Conservation (phyloP, 345 rosid genomes). For the Brassica napus region Da-Ae NC_063451.1:26101501-26102000, state of each 20-base stretch:
- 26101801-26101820: background rate
- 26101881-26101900: conserved; percentile 78
- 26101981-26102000: background rate
- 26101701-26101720: conserved; percentile 76
- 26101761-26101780: conserved; percentile 15
- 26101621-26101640: no score
- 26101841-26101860: conserved; percentile 56
- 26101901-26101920: conserved; percentile 66
- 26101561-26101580: conserved; percentile 1
- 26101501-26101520: conserved; percentile 77
- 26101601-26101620: background rate
- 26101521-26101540: conserved; percentile 78
- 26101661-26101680: conserved; percentile 63
- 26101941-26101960: background rate
- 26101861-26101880: conserved; percentile 69
- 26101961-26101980: background rate
- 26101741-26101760: conserved; percentile 85
- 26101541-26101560: conserved; percentile 72
- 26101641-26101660: background rate
- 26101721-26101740: conserved; percentile 90
- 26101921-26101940: background rate
- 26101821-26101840: conserved; percentile 1
- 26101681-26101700: conserved; percentile 99
- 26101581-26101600: background rate
- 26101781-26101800: conserved; percentile 13